Evolutionary conservation across 192 early-diverging fungal genomes (phyloP).

Genomic region (Coemansia sp.): DNA sequence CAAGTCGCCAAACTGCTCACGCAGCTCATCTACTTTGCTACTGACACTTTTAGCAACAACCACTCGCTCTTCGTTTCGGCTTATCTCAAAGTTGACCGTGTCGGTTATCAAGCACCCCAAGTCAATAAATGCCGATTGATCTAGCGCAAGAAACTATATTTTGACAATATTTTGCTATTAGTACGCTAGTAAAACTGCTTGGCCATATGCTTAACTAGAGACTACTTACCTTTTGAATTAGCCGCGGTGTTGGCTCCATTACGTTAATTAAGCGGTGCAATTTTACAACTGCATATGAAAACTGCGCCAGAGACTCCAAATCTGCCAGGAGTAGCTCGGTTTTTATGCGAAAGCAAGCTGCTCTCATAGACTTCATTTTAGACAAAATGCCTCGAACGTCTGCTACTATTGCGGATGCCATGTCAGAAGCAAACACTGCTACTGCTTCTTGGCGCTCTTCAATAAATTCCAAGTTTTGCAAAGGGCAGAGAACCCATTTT

Average conservation of each 20-base stretch:
- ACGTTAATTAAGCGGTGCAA: conserved; percentile 18
- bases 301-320: conserved; percentile 34
- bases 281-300: conserved; percentile 33
- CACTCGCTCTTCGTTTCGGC: conserved; percentile 21
- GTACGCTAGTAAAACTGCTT: too few relatives aligned
- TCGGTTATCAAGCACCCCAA: conserved; percentile 33
- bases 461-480: conserved; percentile 28
- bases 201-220: too few relatives aligned
- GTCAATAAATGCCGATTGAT: conserved; percentile 17
- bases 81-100: conserved; percentile 36
- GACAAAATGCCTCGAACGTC: conserved; percentile 17
- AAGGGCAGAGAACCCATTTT: conserved; percentile 31
- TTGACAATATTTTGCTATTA: background rate
- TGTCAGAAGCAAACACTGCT: conserved; percentile 1
- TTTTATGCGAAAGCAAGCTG: conserved; percentile 27
- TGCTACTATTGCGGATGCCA: background rate
- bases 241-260: conserved; percentile 9
- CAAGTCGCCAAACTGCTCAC: conserved; percentile 21
- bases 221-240: conserved; percentile 29
- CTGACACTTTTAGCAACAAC: conserved; percentile 24
- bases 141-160: conserved; percentile 23
- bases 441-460: conserved; percentile 32
- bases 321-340: conserved; percentile 34
- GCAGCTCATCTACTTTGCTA: conserved; percentile 34
- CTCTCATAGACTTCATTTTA: conserved; percentile 20